Evolutionary conservation across 148 eudicot genomes (phyloP), one percentile per base, ranked within the genome.

Genomic region (Chenopodium quinoa): DNA sequence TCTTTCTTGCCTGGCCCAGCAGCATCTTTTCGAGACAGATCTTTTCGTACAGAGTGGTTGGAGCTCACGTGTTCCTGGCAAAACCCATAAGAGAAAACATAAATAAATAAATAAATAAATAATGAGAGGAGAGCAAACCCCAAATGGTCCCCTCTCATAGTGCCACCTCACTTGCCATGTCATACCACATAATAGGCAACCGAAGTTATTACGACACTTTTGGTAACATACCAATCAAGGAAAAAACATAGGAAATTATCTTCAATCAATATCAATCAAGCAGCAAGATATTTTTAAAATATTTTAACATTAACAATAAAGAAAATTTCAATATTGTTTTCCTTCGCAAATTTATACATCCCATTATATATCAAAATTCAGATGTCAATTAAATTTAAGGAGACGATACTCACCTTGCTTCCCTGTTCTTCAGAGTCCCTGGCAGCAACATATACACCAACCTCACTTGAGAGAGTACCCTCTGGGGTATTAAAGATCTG

Each of bases 401-500:
- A 66, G 58, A 31, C 10, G 80, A 79, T 76, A 25, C 73, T 86
- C 77, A 93, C 97, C 91, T 76, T 79, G 83, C 75, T 85, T 82
- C 82, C 91, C 46, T 86, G 83, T 71, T 91, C 86, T 64, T 90
- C 95, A 81, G 77, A 84, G 76, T 89, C 89, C 83, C 84, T 89
- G 50, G 89, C 71, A 65, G 90, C 91, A 85, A 96, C 83, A 90
- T 96, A 96, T 78, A 96, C 95, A 77, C 99, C 99, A 87, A 87
- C 94, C 88, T 96, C 99, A 81, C 80, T 87, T 13, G 99, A 96
- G 75, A 96, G 97, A 87, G 87, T 88, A 71, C 99, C 97, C 83
- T 96, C 98, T 50, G 99, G 99, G 34, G 99, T 96, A 75, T 75
- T 88, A 80, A 94, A 96, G 75, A 96, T 90, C 99, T 96, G 91